These are phyloP conservation scores for Cymbopogon citratus DNA, from an alignment of 176 grass and related monocot species.

Conservation along the genomic window DNA sequence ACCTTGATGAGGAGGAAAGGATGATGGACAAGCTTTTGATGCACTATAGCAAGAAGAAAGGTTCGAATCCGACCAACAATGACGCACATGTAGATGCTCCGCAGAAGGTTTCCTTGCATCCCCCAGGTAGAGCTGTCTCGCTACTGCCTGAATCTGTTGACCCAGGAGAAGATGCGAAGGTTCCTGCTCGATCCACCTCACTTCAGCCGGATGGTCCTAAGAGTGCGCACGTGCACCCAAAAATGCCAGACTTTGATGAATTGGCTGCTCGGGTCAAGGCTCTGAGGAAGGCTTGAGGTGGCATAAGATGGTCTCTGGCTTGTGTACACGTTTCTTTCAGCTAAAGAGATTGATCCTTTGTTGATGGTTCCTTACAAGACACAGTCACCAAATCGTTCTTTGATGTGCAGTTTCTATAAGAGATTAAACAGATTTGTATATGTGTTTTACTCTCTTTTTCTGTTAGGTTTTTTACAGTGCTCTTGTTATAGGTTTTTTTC, in stretches of 20 bases:
- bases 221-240: conserved; percentile 43
- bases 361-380: neutral
- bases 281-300: conserved; percentile 38
- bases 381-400: neutral
- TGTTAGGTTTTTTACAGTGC: neutral
- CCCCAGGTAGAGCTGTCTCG: conserved; percentile 38
- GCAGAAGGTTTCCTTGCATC: conserved; percentile 1
- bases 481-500: neutral
- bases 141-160: conserved; percentile 8
- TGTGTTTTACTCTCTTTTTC: neutral
- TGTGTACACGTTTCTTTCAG: conserved; percentile 12
- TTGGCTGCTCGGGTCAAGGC: conserved; percentile 51
- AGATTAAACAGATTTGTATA: conserved; percentile 13
- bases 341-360: conserved; percentile 9
- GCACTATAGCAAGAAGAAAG: conserved; percentile 71
- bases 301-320: neutral
- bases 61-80: conserved; percentile 26
- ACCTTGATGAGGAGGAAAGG: conserved; percentile 61
- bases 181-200: conserved; percentile 34
- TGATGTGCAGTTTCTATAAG: neutral
- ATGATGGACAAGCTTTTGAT: conserved; percentile 73
- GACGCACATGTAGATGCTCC: neutral
- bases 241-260: conserved; percentile 56
- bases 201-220: conserved; percentile 18
- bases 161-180: neutral